A percentile compares a stretch with the other conserved stretches of the same genome.
phyloP scores from a whole-genome alignment of 257 asterid species.

The Ilex aquifolium region DNA sequence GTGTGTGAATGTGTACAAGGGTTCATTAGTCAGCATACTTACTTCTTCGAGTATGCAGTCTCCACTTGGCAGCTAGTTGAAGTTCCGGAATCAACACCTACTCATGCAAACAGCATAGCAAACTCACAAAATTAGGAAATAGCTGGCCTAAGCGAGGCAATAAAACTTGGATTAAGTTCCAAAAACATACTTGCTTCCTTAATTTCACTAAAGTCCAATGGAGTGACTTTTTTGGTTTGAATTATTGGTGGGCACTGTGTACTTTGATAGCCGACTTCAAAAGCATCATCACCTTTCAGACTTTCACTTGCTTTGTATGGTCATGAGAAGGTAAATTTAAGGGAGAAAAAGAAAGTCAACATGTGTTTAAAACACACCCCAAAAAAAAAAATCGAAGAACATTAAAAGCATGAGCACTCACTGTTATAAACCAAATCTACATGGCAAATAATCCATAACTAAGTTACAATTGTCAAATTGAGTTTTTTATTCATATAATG shows the following conservation, averaged over 20 bases:
- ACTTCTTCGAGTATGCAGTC: constrained; percentile 45
- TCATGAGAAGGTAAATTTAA: constrained; percentile 6
- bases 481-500: too few species aligned
- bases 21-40: constrained; percentile 16
- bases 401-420: too few species aligned
- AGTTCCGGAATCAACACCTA: constrained; percentile 41
- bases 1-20: not conserved
- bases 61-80: constrained; percentile 31
- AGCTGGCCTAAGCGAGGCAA: constrained; percentile 9
- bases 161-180: constrained; percentile 12
- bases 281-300: constrained; percentile 27
- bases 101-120: constrained; percentile 10
- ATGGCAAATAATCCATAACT: too few species aligned
- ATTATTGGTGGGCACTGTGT: constrained; percentile 28
- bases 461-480: too few species aligned
- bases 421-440: too few species aligned
- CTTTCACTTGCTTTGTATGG: constrained; percentile 29
- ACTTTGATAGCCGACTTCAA: constrained; percentile 25
- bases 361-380: too few species aligned
- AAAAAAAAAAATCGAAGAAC: too few species aligned
- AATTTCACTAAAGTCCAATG: constrained; percentile 26
- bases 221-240: constrained; percentile 21
- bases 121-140: constrained; percentile 14
- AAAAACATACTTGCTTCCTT: constrained; percentile 43
- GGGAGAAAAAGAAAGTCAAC: not conserved